Base-by-base conservation (phyloP, 352 stramenopile species). In the Phytophthora lateralis region DNA sequence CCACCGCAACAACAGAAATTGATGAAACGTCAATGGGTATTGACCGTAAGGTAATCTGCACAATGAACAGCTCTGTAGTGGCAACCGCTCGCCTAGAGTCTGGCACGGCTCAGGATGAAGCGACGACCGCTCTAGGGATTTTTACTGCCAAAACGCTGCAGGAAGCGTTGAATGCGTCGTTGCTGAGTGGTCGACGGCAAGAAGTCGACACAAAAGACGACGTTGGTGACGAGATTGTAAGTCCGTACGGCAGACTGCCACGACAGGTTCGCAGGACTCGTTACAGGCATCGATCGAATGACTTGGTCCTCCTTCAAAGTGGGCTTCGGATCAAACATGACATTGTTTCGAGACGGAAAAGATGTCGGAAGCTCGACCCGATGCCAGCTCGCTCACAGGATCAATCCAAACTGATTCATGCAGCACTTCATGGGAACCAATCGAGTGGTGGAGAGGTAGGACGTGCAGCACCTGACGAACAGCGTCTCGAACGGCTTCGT, bases 81-180 rank as follows among this genome's bases (percentile, higher is more conserved):
- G 27, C 47, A 48, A 52, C 17, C 17, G 21, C 29, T 63, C 44
- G 29, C 26, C 35, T 51, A 41, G 21, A 60, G 27, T 20, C 47
- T 26, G 6, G 35, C 6, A 47, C 48, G 26, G 32, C 43, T 5
- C 30, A 12, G 3, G 14, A 41, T 11, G 37, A 49, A 59, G 11
- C 26, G 15, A 7, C 32, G 1, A 4, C 18, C 27, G 30, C 32
- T 15, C 60, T 56, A 4, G 67, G 63, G 1, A 72, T 77, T 38
- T 39, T 80, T 30, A 76, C 55, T 7, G 68, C 65, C 11, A 62
- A 68, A 45, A 52, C 60, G 38, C 55, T 80, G 4, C 60, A 75
- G 35, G 24, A 29, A 26, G 42, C 55, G 17, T 15, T 44, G 7
- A 12, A 6, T 24, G 17, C 38, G 9, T 26, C 38, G 17, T 20